phyloP scores from a whole-genome alignment of 768 basidiomycete species.

The Coprinopsis marcescibilis region DNA sequence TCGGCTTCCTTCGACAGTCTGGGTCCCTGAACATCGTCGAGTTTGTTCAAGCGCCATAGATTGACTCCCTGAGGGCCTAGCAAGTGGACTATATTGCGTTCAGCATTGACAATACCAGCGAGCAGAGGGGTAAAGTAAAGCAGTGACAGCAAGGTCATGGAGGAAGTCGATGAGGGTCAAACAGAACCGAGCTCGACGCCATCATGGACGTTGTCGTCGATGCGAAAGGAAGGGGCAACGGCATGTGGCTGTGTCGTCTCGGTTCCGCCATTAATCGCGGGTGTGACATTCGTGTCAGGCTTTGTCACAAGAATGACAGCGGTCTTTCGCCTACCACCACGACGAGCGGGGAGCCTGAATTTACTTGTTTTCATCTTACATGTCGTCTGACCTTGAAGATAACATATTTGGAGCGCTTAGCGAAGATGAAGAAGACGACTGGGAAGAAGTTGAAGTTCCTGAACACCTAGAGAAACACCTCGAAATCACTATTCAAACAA shows the following conservation, averaged over 20 bases:
- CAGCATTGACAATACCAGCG: neutral
- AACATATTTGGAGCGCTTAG: constrained; percentile 29
- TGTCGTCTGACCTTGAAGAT: constrained; percentile 3
- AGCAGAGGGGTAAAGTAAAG: neutral
- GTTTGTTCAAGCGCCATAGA: constrained; percentile 48
- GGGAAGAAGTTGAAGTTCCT: constrained; percentile 72
- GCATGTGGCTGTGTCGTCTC: neutral
- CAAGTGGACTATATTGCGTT: constrained; percentile 16
- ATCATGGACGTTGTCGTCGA: no score
- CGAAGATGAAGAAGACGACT: constrained; percentile 73
- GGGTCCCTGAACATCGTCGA: constrained; percentile 14
- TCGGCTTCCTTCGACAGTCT: constrained; percentile 15
- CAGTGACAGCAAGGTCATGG: constrained; percentile 1
- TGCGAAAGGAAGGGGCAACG: neutral
- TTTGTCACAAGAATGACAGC: neutral
- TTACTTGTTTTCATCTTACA: no score
- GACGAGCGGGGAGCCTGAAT: no score
- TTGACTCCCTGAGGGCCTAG: constrained; percentile 59
- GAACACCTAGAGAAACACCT: constrained; percentile 38
- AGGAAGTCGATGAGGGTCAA: neutral
- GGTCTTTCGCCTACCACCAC: neutral
- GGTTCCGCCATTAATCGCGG: no score
- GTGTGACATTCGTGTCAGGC: no score
- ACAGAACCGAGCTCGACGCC: neutral
- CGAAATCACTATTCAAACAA: constrained; percentile 66